phyloP scores from a whole-genome alignment of 495 filamentous ascomycete species.

The Hypoxylon perforatum region DNA sequence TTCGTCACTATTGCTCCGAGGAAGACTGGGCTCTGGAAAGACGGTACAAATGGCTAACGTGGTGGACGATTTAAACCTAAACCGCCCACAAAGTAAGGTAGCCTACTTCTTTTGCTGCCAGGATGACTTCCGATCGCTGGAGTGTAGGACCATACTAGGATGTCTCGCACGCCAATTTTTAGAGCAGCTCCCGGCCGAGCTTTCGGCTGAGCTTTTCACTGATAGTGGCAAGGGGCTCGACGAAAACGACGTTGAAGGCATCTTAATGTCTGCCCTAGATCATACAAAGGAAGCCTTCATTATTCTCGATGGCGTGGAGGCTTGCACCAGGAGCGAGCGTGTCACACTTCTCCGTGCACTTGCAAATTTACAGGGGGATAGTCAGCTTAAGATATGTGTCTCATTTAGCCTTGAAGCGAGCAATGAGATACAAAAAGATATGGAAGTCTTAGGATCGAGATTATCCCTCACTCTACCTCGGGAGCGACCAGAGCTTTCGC shows the following conservation, averaged over 20 bases:
- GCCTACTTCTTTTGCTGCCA: conserved; percentile 55
- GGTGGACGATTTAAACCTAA: conserved; percentile 49
- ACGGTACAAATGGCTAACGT: conserved; percentile 52
- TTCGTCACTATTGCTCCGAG: conserved; percentile 47
- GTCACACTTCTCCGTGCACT: background rate
- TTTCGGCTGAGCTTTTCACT: background rate
- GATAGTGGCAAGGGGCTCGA: background rate
- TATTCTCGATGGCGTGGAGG: background rate
- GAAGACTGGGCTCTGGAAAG: conserved; percentile 53
- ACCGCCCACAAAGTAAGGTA: conserved; percentile 24
- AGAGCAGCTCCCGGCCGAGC: conserved; percentile 10
- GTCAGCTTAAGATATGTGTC: conserved; percentile 35
- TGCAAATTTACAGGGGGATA: background rate
- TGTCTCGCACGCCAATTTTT: conserved; percentile 52
- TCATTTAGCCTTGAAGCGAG: conserved; percentile 42
- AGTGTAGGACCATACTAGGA: conserved; percentile 47
- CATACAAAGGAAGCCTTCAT: background rate
- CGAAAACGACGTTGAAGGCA: background rate
- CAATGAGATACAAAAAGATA: conserved; percentile 22
- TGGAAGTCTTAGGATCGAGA: conserved; percentile 22
- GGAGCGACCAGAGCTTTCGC: conserved; percentile 49
- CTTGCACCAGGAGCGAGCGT: background rate
- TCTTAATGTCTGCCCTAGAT: background rate
- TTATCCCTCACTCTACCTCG: conserved; percentile 44
- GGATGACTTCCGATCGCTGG: conserved; percentile 47